These are phyloP conservation scores for Colletotrichum musicola DNA, from an alignment of 2,329 filamentous ascomycete species.

Conservation along the genomic window DNA sequence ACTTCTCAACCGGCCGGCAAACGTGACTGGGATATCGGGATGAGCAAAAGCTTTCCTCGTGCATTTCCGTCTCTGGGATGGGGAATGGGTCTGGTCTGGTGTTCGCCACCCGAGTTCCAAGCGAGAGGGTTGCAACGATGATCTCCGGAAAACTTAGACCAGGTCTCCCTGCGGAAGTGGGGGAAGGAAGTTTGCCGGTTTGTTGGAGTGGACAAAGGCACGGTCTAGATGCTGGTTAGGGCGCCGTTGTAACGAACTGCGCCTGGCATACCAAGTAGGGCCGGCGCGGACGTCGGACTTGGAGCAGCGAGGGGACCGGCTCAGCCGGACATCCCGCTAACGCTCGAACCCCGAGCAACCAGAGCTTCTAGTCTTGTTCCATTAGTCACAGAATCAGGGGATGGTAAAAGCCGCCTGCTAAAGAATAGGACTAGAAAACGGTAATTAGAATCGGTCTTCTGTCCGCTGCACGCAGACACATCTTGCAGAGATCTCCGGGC, in stretches of 20 bases:
- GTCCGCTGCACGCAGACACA: neutral
- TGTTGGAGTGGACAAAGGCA: conserved; percentile 8
- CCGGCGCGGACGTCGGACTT: conserved; percentile 13
- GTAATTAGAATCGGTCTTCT: neutral
- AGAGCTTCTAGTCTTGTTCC: neutral
- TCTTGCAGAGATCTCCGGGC: neutral
- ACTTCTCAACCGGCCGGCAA: conserved; percentile 6
- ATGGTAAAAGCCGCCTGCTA: neutral
- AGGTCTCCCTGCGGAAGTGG: neutral
- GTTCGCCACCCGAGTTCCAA: conserved; percentile 21
- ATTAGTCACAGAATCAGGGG: neutral
- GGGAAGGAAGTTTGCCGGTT: neutral
- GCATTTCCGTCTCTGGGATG: too few relatives aligned
- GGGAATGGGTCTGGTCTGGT: neutral
- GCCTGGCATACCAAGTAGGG: neutral
- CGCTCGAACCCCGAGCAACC: neutral
- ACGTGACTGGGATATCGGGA: neutral
- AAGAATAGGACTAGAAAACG: neutral
- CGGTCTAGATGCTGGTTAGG: conserved; percentile 11
- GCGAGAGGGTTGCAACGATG: conserved; percentile 28
- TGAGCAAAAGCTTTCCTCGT: too few relatives aligned
- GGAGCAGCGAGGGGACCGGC: neutral
- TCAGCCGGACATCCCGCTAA: neutral
- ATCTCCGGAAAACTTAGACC: conserved; percentile 15
- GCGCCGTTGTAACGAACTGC: conserved; percentile 4